phyloP scores from a whole-genome alignment of 495 filamentous ascomycete genomes.

The Talaromyces borbonicus region DNA sequence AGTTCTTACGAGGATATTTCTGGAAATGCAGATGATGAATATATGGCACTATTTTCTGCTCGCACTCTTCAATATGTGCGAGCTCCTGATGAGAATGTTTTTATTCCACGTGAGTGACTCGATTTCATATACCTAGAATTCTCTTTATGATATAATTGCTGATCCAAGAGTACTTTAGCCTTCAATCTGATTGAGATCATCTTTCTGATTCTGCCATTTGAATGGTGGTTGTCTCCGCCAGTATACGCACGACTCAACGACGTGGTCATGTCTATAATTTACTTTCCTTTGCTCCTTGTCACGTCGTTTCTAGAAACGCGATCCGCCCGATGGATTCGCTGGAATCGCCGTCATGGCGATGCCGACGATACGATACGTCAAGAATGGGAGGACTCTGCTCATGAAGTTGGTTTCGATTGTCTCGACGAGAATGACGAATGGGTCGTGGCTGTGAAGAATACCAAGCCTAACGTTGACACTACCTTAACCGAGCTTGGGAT shows the following conservation, averaged over 20 bases:
- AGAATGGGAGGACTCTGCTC: conserved; percentile 83
- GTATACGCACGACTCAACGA: conserved; percentile 75
- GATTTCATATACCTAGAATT: background rate
- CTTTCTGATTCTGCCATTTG: conserved; percentile 66
- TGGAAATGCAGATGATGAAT: conserved; percentile 88
- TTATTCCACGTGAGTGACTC: conserved; percentile 62
- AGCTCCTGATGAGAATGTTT: conserved; percentile 96
- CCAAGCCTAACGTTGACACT: conserved; percentile 65
- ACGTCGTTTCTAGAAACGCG: conserved; percentile 68
- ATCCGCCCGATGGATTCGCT: conserved; percentile 54
- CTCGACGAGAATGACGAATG: conserved; percentile 57
- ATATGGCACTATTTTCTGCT: conserved; percentile 78
- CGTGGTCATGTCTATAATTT: conserved; percentile 74
- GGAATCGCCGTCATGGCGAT: conserved; percentile 69
- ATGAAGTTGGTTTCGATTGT: conserved; percentile 62
- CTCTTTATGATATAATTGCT: background rate
- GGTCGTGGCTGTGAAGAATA: conserved; percentile 62
- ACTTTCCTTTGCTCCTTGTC: conserved; percentile 72
- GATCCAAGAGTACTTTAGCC: conserved; percentile 18
- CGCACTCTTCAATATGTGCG: conserved; percentile 95
- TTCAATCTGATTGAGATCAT: conserved; percentile 92
- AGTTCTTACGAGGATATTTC: conserved; percentile 94
- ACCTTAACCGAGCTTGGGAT: conserved; percentile 63
- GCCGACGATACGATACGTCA: conserved; percentile 82
- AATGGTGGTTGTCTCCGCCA: conserved; percentile 79